Evolutionary conservation across 768 basidiomycete genomes (phyloP), one percentile per base, ranked within the genome.

Genomic region (Kwoniella sp.): DNA sequence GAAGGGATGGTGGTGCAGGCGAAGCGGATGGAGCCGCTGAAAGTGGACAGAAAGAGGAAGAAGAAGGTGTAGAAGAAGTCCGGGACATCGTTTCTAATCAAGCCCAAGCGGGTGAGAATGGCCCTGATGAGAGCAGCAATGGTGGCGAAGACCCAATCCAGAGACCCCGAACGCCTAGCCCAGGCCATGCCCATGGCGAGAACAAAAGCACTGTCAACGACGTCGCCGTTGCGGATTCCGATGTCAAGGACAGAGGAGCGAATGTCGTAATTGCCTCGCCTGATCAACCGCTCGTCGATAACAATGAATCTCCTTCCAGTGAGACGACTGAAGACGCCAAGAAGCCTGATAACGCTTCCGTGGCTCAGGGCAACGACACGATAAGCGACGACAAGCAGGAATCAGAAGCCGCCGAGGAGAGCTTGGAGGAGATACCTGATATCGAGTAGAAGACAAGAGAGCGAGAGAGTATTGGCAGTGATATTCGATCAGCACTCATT

Each of bases 381-480:
- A 34, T 34, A n/a, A n/a, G n/a, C n/a, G 34, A 34, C 34, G 34
- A 34, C 34, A 34, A 34, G 31, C 31, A 52, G 30, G 15, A 58
- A 45, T 13, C 25, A 31, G 57, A 58, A 17, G 26, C n/a, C 3
- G 57, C 37, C 7, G 57, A 59, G 4, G 63, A 57, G 48, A 58
- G 58, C 29, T 31, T 59, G 29, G 63, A 59, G 57, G 63, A 65
- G 57, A 65, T 65, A 20, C 63, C 63, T 54, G 63, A 65, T 55
- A 53, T 65, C 12, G 63, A 65, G 11, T 45, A 45, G 41, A n/a
- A n/a, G n/a, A n/a, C n/a, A n/a, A n/a, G n/a, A n/a, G n/a, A n/a
- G n/a, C n/a, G n/a, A n/a, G n/a, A n/a, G n/a, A n/a, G n/a, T n/a
- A n/a, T n/a, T n/a, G n/a, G n/a, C n/a, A n/a, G n/a, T n/a, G n/a